A percentile compares a stretch with the other conserved stretches of the same genome.
phyloP scores from a whole-genome alignment of 192 early-diverging fungal species.

The Podila verticillata region DNA sequence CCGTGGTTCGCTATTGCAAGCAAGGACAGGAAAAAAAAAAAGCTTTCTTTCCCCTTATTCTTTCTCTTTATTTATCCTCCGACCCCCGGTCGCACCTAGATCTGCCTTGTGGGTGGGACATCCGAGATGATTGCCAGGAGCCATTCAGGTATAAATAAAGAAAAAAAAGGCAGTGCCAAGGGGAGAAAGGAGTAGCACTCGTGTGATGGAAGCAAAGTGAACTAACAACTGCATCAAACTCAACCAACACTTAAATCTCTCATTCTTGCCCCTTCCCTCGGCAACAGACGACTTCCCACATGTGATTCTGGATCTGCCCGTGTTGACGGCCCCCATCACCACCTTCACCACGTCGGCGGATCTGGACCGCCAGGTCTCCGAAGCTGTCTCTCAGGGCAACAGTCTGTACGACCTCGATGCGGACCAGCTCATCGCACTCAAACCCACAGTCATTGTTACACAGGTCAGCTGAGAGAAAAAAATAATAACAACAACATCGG shows the following conservation, averaged over 20 bases:
- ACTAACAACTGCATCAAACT: too few species aligned
- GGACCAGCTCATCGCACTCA: constrained; percentile 44
- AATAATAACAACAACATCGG: neutral
- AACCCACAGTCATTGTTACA: constrained; percentile 62
- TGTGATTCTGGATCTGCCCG: constrained; percentile 52
- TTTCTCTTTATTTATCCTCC: neutral
- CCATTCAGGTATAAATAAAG: constrained; percentile 33
- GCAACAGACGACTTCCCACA: constrained; percentile 56
- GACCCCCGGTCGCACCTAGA: constrained; percentile 48
- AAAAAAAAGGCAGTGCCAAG: neutral
- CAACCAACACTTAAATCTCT: too few species aligned
- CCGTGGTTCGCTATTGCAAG: neutral
- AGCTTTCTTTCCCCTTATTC: neutral
- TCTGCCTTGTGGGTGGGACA: constrained; percentile 41
- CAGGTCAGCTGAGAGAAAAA: constrained; percentile 22
- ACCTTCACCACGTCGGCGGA: constrained; percentile 60
- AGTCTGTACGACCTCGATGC: constrained; percentile 59
- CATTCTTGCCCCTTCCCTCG: too few species aligned
- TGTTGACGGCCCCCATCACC: constrained; percentile 55
- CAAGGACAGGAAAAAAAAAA: neutral
- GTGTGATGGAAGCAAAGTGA: neutral
- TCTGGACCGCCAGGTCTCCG: constrained; percentile 60
- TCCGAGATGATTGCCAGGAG: constrained; percentile 50
- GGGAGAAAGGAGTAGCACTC: neutral
- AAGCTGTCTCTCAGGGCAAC: constrained; percentile 55